Evolutionary conservation across 2,329 filamentous ascomycete species (phyloP).

Genomic region (Nigrospora oryzae): DNA sequence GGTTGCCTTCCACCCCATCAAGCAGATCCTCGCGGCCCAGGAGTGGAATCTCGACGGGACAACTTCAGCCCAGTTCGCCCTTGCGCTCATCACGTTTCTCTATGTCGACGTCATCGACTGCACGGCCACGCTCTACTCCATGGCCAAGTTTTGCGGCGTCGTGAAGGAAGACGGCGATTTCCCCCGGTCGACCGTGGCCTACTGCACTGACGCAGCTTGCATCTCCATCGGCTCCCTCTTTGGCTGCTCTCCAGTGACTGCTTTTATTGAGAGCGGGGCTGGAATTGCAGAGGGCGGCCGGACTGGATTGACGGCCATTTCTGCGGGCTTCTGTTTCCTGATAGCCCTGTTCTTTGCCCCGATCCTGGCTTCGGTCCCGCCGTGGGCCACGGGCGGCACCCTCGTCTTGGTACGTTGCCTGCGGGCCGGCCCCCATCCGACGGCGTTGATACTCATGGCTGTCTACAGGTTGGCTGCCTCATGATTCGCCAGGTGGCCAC

Average conservation of each 20-base stretch:
- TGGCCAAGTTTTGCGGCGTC: slow-evolving; percentile 65
- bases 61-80: slow-evolving; percentile 53
- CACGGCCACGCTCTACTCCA: slow-evolving; percentile 72
- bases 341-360: slow-evolving; percentile 68
- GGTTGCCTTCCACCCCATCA: slow-evolving; percentile 63
- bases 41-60: slow-evolving; percentile 54
- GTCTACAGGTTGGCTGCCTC: slow-evolving; percentile 56
- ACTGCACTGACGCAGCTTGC: slow-evolving; percentile 61
- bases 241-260: slow-evolving; percentile 63
- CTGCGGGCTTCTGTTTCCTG: slow-evolving; percentile 62
- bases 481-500: slow-evolving; percentile 70
- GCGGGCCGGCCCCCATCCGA: too few relatives aligned
- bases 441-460: background rate
- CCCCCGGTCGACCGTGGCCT: slow-evolving; percentile 74
- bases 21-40: slow-evolving; percentile 52
- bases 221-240: slow-evolving; percentile 65
- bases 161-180: slow-evolving; percentile 71
- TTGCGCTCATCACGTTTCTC: slow-evolving; percentile 69
- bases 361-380: slow-evolving; percentile 68
- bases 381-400: slow-evolving; percentile 70
- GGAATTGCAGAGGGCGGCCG: slow-evolving; percentile 69
- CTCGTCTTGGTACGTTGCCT: slow-evolving; percentile 49
- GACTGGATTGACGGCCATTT: slow-evolving; percentile 64
- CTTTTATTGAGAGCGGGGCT: slow-evolving; percentile 68
- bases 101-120: slow-evolving; percentile 76